Base-by-base conservation (phyloP, 2,329 filamentous ascomycete genomes). In the Paracorniculantispora psalliotae region DNA sequence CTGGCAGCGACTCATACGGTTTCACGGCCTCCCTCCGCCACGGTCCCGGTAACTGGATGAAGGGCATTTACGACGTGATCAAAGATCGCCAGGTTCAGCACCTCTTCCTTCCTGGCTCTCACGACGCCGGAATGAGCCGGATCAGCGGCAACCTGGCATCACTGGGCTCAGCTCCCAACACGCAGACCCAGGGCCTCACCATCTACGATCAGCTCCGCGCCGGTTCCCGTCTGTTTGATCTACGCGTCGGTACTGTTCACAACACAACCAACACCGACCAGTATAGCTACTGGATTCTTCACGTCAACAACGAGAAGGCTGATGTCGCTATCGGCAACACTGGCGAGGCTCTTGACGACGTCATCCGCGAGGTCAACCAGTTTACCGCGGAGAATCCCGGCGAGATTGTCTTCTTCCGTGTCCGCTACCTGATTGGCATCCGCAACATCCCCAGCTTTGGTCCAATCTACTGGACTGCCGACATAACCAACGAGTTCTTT, bases 61-160 rank as follows among this genome's bases (percentile, higher is more conserved):
- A 62, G 35, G 58, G 60, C 6, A 64, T 73, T 10, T 69, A 71
- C 59, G 58, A 69, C 19, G 66, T 68, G 2, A 73, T 74, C 61
- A 67, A 67, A 39, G 67, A 71, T 61, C 72, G 78, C 12, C 72
- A 71, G 1, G 65, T 81, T 0, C 74, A 74, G 54, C 72, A 79
- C 30, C 69, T 81, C 19, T 71, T 75, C 51, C 75, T 81, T 70
- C 78, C 78, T 0, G 79, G 78, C 9, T 73, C 76, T 3, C 78
- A 81, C 61, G 77, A 81, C 59, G 70, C 77, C 0, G 79, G 77
- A n/a, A 81, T 81, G 77, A 74, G 71, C 25, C 69, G 61, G 1
- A 77, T 77, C 61, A 73, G 67, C 15, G 58, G 64, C 49, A 63
- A 66, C 15, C 75, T 77, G 4, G 37, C 43, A 1, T 67, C 71